phyloP scores from a whole-genome alignment of 352 stramenopile genomes.

The Globisporangium nunn region DNA sequence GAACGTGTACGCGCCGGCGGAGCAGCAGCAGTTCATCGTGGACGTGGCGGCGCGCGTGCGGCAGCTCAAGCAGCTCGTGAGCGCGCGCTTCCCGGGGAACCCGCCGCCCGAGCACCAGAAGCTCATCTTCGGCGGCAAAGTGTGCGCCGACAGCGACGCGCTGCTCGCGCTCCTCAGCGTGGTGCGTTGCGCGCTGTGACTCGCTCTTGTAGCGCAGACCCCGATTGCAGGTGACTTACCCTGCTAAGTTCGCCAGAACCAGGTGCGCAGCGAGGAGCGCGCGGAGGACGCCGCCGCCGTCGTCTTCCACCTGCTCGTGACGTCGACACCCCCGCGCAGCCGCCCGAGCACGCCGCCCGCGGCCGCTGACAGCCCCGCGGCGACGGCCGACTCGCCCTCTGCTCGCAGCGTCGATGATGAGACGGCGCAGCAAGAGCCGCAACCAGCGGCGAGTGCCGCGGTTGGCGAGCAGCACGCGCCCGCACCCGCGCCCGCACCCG shows the following conservation, averaged over 20 bases:
- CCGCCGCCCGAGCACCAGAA: conserved; percentile 56
- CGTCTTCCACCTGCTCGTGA: conserved; percentile 76
- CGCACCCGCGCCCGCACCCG: no score
- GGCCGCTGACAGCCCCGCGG: background rate
- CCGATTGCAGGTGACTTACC: background rate
- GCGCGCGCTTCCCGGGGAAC: conserved; percentile 32
- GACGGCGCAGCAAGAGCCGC: background rate
- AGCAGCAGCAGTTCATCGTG: conserved; percentile 45
- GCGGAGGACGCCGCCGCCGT: conserved; percentile 26
- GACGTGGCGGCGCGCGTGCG: conserved; percentile 27
- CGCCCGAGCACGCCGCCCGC: conserved; percentile 13
- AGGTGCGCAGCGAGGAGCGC: conserved; percentile 24
- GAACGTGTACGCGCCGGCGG: conserved; percentile 65
- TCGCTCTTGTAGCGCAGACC: background rate
- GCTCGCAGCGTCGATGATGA: background rate
- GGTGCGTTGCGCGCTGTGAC: conserved; percentile 2
- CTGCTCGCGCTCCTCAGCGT: conserved; percentile 27
- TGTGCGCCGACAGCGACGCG: conserved; percentile 56
- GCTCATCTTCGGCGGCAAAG: conserved; percentile 85
- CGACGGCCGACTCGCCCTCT: background rate
- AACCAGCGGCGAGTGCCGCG: conserved; percentile 1
- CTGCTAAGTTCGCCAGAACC: conserved; percentile 16
- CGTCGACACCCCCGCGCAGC: conserved; percentile 15
- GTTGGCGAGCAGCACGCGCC: no score
- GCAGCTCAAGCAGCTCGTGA: conserved; percentile 57